Evolutionary conservation across 2,329 filamentous ascomycete species (phyloP), one percentile per base, ranked within the genome.

Genomic region (Beauveria sp.): DNA sequence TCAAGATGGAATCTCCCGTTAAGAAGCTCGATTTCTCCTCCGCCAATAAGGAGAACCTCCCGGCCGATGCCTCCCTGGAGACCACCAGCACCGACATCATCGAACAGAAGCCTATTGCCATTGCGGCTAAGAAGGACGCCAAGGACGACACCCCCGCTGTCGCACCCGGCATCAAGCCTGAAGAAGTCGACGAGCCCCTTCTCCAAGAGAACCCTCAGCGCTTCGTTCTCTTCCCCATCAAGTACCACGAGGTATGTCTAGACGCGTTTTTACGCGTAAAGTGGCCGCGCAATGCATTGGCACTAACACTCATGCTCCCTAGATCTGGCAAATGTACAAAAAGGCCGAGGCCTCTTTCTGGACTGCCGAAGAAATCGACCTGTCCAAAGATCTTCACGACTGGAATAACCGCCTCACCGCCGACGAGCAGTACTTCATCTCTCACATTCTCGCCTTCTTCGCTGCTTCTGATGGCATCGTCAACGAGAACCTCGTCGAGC

Each of bases 311-410:
- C 38, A 64, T 61, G 64, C 65, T 57, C 64, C 58, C 64, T 66
- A 97, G 93, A 96, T 97, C 77, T 99, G 95, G 95, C 93, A 98
- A 78, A 98, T 98, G 93, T 99, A 99, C 86, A 99, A 99, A 87
- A 98, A 98, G 82, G 93, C 93, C 67, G 93, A 99, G 78, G 95
- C 95, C 58, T 98, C 95, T 49, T 99, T 99, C 88, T 99, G 95
- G 95, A 99, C 95, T 47, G 95, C 95, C 58, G 95, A 99, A 78
- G 95, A 99, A 82, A 98, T 99, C 70, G 95, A 99, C 78, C 86
- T 99, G 57, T 98, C 93, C 71, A 99, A 99, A 81, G 95, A 99
- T 76, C 84, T 98, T 63, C 91, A 97, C 81, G 95, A 99, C 81
- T 99, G 95, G 95, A 96, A 96, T 85, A 96, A 97, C 83, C 89